phyloP scores from a whole-genome alignment of 2,329 filamentous ascomycete genomes.

The Dactylellina sp. region DNA sequence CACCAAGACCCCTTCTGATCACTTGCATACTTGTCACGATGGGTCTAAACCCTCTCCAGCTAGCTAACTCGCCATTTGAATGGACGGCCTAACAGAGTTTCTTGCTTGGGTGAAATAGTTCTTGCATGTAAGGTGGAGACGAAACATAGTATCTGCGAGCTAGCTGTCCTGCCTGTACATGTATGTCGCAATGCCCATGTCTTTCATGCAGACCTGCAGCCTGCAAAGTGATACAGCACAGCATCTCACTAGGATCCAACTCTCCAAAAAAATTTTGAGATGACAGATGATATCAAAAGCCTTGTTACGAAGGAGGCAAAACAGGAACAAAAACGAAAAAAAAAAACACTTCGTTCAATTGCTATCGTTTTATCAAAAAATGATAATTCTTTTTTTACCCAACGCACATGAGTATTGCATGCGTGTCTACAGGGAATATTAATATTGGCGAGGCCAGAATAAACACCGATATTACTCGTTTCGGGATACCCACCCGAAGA shows the following conservation, averaged over 20 bases:
- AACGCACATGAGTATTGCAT: conserved; percentile 18
- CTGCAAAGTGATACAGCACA: conserved; percentile 56
- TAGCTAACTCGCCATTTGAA: conserved; percentile 17
- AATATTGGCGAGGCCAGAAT: conserved; percentile 8
- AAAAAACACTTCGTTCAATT: neutral
- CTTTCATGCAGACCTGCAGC: conserved; percentile 51
- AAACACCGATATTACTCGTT: conserved; percentile 27
- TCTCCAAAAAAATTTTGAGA: conserved; percentile 16
- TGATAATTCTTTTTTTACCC: no score
- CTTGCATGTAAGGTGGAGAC: conserved; percentile 28
- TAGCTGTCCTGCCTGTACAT: conserved; percentile 44
- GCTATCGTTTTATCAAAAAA: no score
- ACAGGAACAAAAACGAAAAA: neutral
- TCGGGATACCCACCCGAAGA: conserved; percentile 29
- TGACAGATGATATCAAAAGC: conserved; percentile 6
- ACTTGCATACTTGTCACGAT: conserved; percentile 46
- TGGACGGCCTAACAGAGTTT: conserved; percentile 45
- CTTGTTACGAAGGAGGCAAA: conserved; percentile 13
- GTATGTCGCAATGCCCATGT: conserved; percentile 56
- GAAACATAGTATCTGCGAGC: conserved; percentile 7
- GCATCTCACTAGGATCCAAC: conserved; percentile 34
- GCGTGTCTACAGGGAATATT: conserved; percentile 19
- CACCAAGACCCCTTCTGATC: conserved; percentile 47
- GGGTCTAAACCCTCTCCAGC: conserved; percentile 50
- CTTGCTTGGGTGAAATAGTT: conserved; percentile 25